Percentiles rank a stretch among this genome's conserved stretches.
phyloP scores from a whole-genome alignment of 2,329 filamentous ascomycete genomes.

The Cordyceps javanica region DNA sequence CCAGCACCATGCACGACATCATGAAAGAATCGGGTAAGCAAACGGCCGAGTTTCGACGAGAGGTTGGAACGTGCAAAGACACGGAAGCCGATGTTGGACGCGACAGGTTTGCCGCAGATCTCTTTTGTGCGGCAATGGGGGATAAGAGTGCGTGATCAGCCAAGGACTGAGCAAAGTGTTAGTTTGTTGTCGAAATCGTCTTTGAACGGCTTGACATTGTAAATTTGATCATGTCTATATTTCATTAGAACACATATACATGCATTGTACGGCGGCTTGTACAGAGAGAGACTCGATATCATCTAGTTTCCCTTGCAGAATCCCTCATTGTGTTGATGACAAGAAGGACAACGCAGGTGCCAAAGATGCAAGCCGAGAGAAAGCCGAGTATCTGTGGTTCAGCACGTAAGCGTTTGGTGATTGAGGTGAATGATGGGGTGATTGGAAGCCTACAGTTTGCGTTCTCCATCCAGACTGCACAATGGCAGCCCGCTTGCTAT shows the following conservation, averaged over 20 bases:
- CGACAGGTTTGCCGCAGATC: slow-evolving; percentile 44
- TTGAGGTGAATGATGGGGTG: not conserved
- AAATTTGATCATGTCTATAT: not conserved
- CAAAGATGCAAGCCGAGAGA: slow-evolving; percentile 57
- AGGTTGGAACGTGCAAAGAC: slow-evolving; percentile 60
- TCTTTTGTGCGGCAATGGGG: slow-evolving; percentile 53
- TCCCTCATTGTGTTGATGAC: slow-evolving; percentile 29
- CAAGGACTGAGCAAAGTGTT: not conserved
- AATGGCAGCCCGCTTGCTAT: slow-evolving; percentile 69
- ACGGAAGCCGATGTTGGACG: slow-evolving; percentile 22
- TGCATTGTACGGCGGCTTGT: not conserved
- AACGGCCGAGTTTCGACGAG: slow-evolving; percentile 50
- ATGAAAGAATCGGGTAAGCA: slow-evolving; percentile 45
- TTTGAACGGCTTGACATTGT: not conserved
- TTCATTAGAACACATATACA: not conserved
- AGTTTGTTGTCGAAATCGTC: not conserved
- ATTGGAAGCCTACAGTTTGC: slow-evolving; percentile 59
- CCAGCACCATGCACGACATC: slow-evolving; percentile 33
- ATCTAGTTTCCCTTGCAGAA: not conserved
- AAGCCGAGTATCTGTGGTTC: slow-evolving; percentile 50
- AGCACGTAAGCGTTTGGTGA: not conserved
- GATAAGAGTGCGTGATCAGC: slow-evolving; percentile 21
- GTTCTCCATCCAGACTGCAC: slow-evolving; percentile 95
- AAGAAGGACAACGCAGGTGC: slow-evolving; percentile 58
- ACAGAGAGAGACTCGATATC: no score